phyloP scores from a whole-genome alignment of 1,284 basidiomycete species.

The Malassezia cuniculi region DNA sequence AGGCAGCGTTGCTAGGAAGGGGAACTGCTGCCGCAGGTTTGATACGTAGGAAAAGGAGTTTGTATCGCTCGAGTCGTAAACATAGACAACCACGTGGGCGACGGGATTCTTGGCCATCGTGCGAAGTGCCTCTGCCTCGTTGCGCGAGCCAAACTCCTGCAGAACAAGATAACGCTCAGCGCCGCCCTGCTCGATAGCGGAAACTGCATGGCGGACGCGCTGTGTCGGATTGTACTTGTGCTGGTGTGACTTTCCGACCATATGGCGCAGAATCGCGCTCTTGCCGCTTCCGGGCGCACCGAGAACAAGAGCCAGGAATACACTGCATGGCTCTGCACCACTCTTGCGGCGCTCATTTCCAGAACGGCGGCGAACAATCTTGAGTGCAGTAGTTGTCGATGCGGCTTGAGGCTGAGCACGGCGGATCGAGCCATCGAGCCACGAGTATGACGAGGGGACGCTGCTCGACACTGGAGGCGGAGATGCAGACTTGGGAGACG shows the following conservation, averaged over 20 bases:
- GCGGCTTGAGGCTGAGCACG: constrained; percentile 2
- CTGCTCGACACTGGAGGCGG: constrained; percentile 4
- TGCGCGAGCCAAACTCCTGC: constrained; percentile 75
- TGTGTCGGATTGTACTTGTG: constrained; percentile 67
- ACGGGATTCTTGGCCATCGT: constrained; percentile 79
- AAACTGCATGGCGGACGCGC: constrained; percentile 80
- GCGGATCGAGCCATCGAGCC: constrained; percentile 9
- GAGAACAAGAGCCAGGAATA: constrained; percentile 62
- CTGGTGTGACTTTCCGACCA: constrained; percentile 60
- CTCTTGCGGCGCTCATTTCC: constrained; percentile 60
- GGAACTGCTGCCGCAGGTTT: constrained; percentile 86
- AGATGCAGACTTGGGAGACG: constrained; percentile 8
- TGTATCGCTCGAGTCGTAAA: constrained; percentile 93
- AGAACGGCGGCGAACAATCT: constrained; percentile 50
- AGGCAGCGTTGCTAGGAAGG: constrained; percentile 71
- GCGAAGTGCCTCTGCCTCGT: constrained; percentile 78
- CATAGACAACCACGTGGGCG: constrained; percentile 86
- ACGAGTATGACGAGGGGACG: constrained; percentile 10
- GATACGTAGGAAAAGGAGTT: constrained; percentile 98
- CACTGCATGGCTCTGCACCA: constrained; percentile 30
- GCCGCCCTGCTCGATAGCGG: constrained; percentile 84
- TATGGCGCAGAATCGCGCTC: constrained; percentile 69
- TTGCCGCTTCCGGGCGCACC: constrained; percentile 94
- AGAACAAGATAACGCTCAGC: constrained; percentile 80
- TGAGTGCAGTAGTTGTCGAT: constrained; percentile 30